Conservation (phyloP, 1,284 basidiomycete species). For the Malassezia obtusa region DNA sequence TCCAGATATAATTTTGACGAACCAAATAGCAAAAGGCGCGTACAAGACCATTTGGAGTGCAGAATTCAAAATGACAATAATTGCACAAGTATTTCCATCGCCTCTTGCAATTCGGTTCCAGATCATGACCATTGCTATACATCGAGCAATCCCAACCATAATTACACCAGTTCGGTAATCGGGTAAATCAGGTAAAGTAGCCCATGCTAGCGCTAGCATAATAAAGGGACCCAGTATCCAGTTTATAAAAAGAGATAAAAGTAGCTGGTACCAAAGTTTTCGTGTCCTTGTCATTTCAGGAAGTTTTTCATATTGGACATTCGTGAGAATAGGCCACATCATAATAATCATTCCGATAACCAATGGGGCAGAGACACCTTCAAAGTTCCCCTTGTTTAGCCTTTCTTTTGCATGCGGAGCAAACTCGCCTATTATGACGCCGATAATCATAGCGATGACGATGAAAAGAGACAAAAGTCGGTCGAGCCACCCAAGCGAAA, state of each 20-base stretch:
- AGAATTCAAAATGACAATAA: slow-evolving; percentile 55
- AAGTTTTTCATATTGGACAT: slow-evolving; percentile 67
- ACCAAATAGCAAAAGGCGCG: slow-evolving; percentile 64
- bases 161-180: slow-evolving; percentile 53
- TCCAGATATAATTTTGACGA: slow-evolving; percentile 60
- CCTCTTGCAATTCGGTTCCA: slow-evolving; percentile 67
- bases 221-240: slow-evolving; percentile 68
- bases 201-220: slow-evolving; percentile 76
- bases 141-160: slow-evolving; percentile 57
- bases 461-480: slow-evolving; percentile 64
- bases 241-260: slow-evolving; percentile 64
- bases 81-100: slow-evolving; percentile 66
- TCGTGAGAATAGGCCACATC: slow-evolving; percentile 75
- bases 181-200: slow-evolving; percentile 61
- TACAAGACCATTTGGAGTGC: slow-evolving; percentile 66
- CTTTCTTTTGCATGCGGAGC: slow-evolving; percentile 25
- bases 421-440: slow-evolving; percentile 61
- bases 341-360: slow-evolving; percentile 58
- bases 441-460: slow-evolving; percentile 66
- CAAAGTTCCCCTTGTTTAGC: slow-evolving; percentile 37
- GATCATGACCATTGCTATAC: slow-evolving; percentile 43
- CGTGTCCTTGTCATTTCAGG: slow-evolving; percentile 56
- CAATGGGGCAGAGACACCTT: slow-evolving; percentile 44
- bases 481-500: slow-evolving; percentile 55
- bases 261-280: slow-evolving; percentile 62